A percentile compares a stretch with the other conserved stretches of the same genome.
Conservation (phyloP, 352 stramenopile genomes). For the Phytophthora foliorum region DNA sequence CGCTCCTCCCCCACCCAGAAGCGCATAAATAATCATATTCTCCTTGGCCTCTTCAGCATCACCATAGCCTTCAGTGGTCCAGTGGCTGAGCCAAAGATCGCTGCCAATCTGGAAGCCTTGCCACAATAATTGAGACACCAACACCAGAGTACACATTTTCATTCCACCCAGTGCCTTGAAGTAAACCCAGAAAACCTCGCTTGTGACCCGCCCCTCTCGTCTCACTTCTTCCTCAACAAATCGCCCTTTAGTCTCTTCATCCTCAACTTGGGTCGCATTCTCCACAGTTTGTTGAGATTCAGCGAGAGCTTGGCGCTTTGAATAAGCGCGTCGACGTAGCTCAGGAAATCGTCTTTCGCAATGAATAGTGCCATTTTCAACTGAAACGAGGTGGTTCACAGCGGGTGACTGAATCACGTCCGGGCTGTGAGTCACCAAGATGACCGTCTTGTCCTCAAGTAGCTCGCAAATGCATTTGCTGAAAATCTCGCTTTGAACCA, state of each 20-base stretch:
- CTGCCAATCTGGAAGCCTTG: conserved; percentile 39
- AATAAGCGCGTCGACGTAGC: neutral
- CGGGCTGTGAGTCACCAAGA: conserved; percentile 92
- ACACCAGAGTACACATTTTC: conserved; percentile 18
- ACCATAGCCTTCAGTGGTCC: conserved; percentile 9
- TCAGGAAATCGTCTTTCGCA: neutral
- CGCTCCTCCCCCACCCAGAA: conserved; percentile 18
- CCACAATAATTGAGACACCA: conserved; percentile 28
- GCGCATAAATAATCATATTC: conserved; percentile 36
- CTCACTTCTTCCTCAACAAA: conserved; percentile 45
- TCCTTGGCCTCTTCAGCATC: neutral
- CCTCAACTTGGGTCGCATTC: neutral
- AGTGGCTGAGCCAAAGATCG: conserved; percentile 43
- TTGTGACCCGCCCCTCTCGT: conserved; percentile 34
- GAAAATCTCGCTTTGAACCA: conserved; percentile 93
- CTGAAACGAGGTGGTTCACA: conserved; percentile 23
- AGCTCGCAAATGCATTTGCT: conserved; percentile 41
- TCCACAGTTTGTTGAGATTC: neutral
- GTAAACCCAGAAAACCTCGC: conserved; percentile 37
- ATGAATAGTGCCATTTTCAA: conserved; percentile 11
- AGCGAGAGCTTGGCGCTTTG: neutral
- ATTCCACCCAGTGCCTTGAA: conserved; percentile 37
- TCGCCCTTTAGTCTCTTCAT: neutral
- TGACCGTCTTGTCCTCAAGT: conserved; percentile 59
- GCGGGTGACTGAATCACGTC: conserved; percentile 47